Conservation (phyloP, 768 basidiomycete species). For the Wakefieldia striispora region DNA sequence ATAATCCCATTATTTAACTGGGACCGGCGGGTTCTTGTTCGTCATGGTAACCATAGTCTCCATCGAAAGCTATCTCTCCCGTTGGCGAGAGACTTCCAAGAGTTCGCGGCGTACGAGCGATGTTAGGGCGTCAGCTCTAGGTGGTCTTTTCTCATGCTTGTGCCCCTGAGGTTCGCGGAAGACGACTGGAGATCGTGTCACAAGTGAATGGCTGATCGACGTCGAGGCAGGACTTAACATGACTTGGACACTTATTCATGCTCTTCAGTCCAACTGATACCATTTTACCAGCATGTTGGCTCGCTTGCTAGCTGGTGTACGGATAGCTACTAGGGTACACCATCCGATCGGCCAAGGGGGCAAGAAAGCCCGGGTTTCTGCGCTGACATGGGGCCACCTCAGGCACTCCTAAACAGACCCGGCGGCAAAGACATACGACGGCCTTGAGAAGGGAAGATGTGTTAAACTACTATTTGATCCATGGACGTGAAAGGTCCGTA, state of each 20-base stretch:
- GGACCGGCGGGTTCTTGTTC: conserved; percentile 19
- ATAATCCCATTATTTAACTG: not conserved
- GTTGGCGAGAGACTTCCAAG: conserved; percentile 2
- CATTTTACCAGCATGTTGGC: conserved; percentile 8
- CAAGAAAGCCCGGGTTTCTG: too few relatives aligned
- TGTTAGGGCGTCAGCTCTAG: conserved; percentile 5
- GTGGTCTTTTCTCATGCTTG: conserved; percentile 9
- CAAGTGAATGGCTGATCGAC: not conserved
- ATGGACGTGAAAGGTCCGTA: too few relatives aligned
- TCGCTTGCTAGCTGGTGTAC: too few relatives aligned
- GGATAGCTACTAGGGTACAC: too few relatives aligned
- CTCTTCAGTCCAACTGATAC: not conserved
- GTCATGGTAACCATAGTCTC: conserved; percentile 9
- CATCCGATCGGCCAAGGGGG: too few relatives aligned
- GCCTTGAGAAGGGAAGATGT: too few relatives aligned
- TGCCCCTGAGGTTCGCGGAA: not conserved
- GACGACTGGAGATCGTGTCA: not conserved
- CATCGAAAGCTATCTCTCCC: conserved; percentile 15
- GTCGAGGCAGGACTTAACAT: conserved; percentile 14
- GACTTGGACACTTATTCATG: not conserved
- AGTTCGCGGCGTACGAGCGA: not conserved
- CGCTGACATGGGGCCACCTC: too few relatives aligned
- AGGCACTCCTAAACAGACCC: too few relatives aligned
- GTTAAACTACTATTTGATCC: too few relatives aligned
- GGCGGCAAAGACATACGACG: too few relatives aligned